Base-by-base conservation (phyloP, 2,329 filamentous ascomycete genomes). In the Fusarium sp. region DNA sequence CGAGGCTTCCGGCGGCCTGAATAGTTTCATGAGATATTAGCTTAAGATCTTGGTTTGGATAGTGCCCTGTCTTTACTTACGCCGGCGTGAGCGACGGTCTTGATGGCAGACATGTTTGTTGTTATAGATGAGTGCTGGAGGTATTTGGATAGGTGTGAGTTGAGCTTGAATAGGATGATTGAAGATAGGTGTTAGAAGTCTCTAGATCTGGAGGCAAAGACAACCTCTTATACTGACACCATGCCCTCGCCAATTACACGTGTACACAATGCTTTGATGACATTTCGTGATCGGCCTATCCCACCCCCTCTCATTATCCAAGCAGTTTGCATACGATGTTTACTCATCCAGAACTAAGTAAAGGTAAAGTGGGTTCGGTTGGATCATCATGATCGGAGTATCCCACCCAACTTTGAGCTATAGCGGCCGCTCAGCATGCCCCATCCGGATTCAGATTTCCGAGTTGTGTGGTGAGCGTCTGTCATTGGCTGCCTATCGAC, bases 251-350 rank as follows among this genome's bases (percentile, higher is more conserved):
- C 30, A 33, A 57, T 57, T 37, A 37, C 32, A 56, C 30, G 50
- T 56, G 20, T 56, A 33, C 50, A 37, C 32, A 57, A 52, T 30
- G 59, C 15, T n/a, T 52, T 52, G 40, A 52, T 62, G 30, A 35
- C 40, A 50, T 62, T 62, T 62, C 59, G 45, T 52, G n/a, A 52
- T 62, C 59, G 59, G 59, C 43, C 59, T 50, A 62, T 62, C 59
- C 59, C 59, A 62, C 59, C 43, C 59, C 40, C 40, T 52, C 40
- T 50, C 22, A 50, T 57, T 57, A 62, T 62, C 40, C 59, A 33
- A 52, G 59, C 40, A 50, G 38, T 22, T 62, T 32, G 32, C 59
- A 62, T 62, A 47, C 43, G 22, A 33, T 40, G 30, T 50, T 35
- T 50, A 52, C 37, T 62, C 54, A 57, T 57, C 54, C 54, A 32